Conservation (phyloP, 495 filamentous ascomycete genomes). For the Aspergillus haitiensis region DNA sequence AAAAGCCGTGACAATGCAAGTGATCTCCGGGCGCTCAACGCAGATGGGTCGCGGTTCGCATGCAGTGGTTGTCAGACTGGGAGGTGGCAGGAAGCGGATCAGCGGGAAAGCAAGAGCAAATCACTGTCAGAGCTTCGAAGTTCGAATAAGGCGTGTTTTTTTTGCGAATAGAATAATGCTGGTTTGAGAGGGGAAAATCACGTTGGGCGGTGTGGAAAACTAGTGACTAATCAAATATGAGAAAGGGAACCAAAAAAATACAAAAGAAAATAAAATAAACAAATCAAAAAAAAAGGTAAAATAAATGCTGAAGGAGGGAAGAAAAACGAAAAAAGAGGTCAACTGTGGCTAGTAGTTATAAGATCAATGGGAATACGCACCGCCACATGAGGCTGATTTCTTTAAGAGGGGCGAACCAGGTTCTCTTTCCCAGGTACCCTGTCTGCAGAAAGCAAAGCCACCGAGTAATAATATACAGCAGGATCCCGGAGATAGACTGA, state of each 20-base stretch:
- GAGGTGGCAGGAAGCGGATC: slow-evolving; percentile 30
- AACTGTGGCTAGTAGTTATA: slow-evolving; percentile 18
- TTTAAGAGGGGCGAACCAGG: slow-evolving; percentile 7
- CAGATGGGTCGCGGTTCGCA: slow-evolving; percentile 28
- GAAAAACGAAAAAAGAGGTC: background rate
- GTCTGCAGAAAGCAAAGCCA: slow-evolving; percentile 26
- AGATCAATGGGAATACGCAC: slow-evolving; percentile 10
- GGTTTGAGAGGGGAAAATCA: slow-evolving; percentile 21
- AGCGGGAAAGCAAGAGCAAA: slow-evolving; percentile 31
- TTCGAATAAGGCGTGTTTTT: background rate
- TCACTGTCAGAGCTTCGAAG: slow-evolving; percentile 24
- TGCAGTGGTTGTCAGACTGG: slow-evolving; percentile 27
- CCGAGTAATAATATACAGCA: slow-evolving; percentile 3
- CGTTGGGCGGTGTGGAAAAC: slow-evolving; percentile 12
- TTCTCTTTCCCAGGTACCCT: slow-evolving; percentile 22
- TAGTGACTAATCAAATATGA: slow-evolving; percentile 15
- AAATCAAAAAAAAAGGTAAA: background rate
- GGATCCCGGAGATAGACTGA: slow-evolving; percentile 5
- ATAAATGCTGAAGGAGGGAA: background rate
- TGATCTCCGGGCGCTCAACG: slow-evolving; percentile 26
- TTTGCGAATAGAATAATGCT: slow-evolving; percentile 9
- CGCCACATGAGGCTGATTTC: slow-evolving; percentile 28
- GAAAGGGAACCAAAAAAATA: slow-evolving; percentile 2
- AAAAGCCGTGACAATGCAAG: slow-evolving; percentile 27
- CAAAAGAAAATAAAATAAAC: background rate